Evolutionary conservation across 495 filamentous ascomycete species (phyloP), one percentile per base, ranked within the genome.

Genomic region (Annulohypoxylon bovei): DNA sequence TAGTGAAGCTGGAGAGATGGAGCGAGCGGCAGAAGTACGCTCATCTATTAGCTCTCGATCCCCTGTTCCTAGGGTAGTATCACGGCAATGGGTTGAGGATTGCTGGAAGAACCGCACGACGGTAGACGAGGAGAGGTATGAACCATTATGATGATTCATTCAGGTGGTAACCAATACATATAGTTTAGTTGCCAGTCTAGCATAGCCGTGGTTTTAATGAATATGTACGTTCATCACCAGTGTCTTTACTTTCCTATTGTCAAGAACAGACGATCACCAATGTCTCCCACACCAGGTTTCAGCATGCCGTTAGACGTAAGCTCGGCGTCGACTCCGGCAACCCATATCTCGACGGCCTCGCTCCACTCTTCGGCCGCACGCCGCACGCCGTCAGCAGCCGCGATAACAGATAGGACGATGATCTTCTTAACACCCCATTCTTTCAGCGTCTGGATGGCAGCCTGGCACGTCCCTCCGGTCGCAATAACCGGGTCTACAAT

Each of bases 401-500:
- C 93, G 18, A 97, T 77, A 52, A 97, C 88, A 11, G 87, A 86
- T n/a, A 97, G 78, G 56, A 97, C 86, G 14, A 97, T 81, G 18
- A 98, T 89, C 71, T 86, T 88, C 80, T 89, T 83, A 12, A 93
- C 91, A 9, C 95, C 95, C 95, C 95, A 98, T 74, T 98, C 93
- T 60, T 85, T 85, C 63, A 98, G 82, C 1, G 94, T 91, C 74
- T 95, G 90, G 71, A 98, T 97, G 4, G 95, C 95, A 0, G 95
- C 94, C 20, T 88, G 91, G 46, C 92, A 90, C 0, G 95, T 98
- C 0, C 92, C 93, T 6, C 95, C 95, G 0, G 95, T 98, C 2
- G 95, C 95, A 76, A 98, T 95, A 64, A 98, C 88, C 1, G 95
- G 95, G 78, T 98, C 95, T 0, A 97, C 84, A 16, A 98, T 84